Evolutionary conservation across 768 basidiomycete genomes (phyloP), one percentile per base, ranked within the genome.

Genomic region (Collybiopsis luxurians): DNA sequence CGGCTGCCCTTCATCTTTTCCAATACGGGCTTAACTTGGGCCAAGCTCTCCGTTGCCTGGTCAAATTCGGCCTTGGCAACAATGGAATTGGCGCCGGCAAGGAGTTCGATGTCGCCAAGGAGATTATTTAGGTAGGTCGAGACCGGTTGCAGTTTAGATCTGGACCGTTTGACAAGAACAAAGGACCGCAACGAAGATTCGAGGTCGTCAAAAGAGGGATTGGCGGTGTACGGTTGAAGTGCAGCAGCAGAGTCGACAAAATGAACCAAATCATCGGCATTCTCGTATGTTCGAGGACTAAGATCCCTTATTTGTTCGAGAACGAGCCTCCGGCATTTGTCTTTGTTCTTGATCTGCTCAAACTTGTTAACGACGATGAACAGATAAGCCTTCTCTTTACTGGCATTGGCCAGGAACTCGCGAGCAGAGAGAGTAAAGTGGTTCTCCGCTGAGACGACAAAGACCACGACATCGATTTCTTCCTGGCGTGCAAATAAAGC

Each of bases 331-430:
- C 85, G 83, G 73, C 97, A 98, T 71, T 92, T 89, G 48, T 89
- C 91, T 76, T 98, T 97, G 78, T 98, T 91, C 69, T 86, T 84
- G 74, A 98, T 96, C 68, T 92, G 89, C 65, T 93, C 94, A 69
- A 87, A 99, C 70, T 95, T 94, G 82, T 99, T 99, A 70, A 98
- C 96, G 54, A 98, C 97, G 68, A 98, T 90, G 78, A 99, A 99
- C 48, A 99, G 76, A 69, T 95, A 96, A 0, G 96, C 94, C 77
- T 98, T 98, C 75, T 99, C 97, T 64, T 92, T 89, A 75, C 90
- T 91, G 2, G 96, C 95, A 64, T 85, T 92, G 77, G 77, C 82
- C 46, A 99, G 80, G 79, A 99, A 98, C 69, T 98, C 95, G 68
- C 89, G 92, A 13, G 94, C 90, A 3, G 94, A 96, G 19, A 95